phyloP scores from a whole-genome alignment of 768 basidiomycete species.

The Calocera cornea region DNA sequence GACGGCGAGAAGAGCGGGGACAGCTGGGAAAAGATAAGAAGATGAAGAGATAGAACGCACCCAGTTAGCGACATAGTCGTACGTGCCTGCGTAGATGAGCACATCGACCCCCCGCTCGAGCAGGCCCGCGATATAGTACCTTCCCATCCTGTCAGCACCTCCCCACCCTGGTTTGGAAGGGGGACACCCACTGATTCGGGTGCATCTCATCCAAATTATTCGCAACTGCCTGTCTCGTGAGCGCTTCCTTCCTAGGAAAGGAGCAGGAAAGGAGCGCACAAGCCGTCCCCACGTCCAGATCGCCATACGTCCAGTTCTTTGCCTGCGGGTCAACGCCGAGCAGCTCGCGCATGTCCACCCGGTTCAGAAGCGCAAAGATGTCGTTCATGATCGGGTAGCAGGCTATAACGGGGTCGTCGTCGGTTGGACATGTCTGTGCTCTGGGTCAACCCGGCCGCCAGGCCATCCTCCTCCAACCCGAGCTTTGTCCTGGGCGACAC shows the following conservation, averaged over 20 bases:
- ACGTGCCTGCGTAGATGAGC: constrained; percentile 54
- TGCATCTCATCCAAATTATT: neutral
- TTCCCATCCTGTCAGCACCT: neutral
- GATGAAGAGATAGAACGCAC: too few species aligned
- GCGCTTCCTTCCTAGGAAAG: neutral
- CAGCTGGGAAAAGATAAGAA: neutral
- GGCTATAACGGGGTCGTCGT: neutral
- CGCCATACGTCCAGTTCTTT: constrained; percentile 46
- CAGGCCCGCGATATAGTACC: constrained; percentile 44
- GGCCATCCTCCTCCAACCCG: too few species aligned
- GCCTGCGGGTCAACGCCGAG: constrained; percentile 44
- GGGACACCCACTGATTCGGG: neutral
- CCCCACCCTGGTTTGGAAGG: neutral
- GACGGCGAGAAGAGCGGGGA: neutral
- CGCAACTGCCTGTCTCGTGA: neutral
- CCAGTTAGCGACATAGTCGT: constrained; percentile 51
- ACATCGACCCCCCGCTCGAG: constrained; percentile 65
- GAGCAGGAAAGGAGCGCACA: constrained; percentile 36
- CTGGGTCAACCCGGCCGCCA: neutral
- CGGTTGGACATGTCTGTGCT: neutral
- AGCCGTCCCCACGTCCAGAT: constrained; percentile 32
- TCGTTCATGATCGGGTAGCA: constrained; percentile 32
- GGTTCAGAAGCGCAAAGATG: constrained; percentile 49
- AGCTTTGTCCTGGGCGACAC: too few species aligned
- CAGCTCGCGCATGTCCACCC: constrained; percentile 35